Evolutionary conservation across 768 basidiomycete species (phyloP), one percentile per base, ranked within the genome.

Genomic region (Phylloporus sp.): DNA sequence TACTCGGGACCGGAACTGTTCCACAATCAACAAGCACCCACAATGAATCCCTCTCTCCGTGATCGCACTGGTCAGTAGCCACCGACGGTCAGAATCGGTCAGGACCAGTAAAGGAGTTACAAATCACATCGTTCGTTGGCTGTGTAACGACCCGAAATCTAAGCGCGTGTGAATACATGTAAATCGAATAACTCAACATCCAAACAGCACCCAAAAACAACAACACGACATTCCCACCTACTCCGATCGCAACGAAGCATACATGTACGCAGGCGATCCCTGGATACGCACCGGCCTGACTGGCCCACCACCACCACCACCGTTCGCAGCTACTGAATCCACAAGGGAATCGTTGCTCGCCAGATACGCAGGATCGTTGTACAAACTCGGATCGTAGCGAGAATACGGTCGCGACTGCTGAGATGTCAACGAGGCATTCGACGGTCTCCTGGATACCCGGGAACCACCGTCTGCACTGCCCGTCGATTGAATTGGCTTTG

Each of bases 361-460:
- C 0, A 65, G 37, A 31, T 59, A 57, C 1, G 59, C 57, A 29
- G 53, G 63, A 28, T 61, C 63, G 7, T 65, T 53, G 48, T 67
- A 67, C 39, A 46, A 9, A 31, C 13, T 40, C 3, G 63, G 58
- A 17, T 67, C 35, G 29, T 53, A 59, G 9, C 57, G 56, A 3
- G 52, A 17, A 33, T 58, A 52, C 22, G 50, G 48, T 15, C 55
- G 54, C 15, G 51, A 52, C 7, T 41, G 51, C 20, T 53, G 52
- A 13, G 61, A 56, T 17, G 48, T 48, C 38, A 56, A 21, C 9
- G 63, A 65, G n/a, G 50, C 48, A 13, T 21, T 67, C n/a, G 62
- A 67, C 22, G 52, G 60, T 18, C 48, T 46, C 34, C 54, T 60
- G 11, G 52, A 46, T 20, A 47, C 41, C 9, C 45, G 48, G n/a